Percentiles rank a stretch among this genome's conserved stretches.
These are phyloP conservation scores for Phaeosphaeria sp. DNA, from an alignment of 2,329 filamentous ascomycete genomes.

Conservation along the genomic window DNA sequence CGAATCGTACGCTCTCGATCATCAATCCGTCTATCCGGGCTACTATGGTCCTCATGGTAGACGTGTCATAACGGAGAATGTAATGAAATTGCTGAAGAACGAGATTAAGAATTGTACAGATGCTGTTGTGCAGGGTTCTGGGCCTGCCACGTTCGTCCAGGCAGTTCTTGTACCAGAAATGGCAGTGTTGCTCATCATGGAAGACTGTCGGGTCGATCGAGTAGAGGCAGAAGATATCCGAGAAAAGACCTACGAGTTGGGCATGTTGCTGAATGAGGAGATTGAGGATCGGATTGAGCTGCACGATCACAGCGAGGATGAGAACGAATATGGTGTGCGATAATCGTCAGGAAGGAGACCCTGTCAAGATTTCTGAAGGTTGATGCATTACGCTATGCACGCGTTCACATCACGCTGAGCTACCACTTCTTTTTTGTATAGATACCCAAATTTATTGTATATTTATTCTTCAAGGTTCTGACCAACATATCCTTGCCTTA, in stretches of 20 bases:
- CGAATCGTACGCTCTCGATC: conserved; percentile 24
- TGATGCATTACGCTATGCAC: background rate
- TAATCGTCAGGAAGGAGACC: background rate
- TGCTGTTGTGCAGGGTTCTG: conserved; percentile 35
- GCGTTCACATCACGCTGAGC: background rate
- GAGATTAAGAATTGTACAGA: conserved; percentile 37
- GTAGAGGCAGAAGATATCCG: conserved; percentile 63
- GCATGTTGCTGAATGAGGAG: conserved; percentile 72
- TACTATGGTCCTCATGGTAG: conserved; percentile 84
- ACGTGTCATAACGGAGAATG: conserved; percentile 67
- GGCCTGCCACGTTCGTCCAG: conserved; percentile 45
- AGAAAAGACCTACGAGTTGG: conserved; percentile 70
- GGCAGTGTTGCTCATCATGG: conserved; percentile 61
- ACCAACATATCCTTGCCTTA: too few species aligned
- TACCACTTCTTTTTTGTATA: background rate
- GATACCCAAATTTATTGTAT: background rate
- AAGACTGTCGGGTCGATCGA: conserved; percentile 58
- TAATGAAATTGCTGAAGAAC: conserved; percentile 33
- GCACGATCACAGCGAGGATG: conserved; percentile 19
- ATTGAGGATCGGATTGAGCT: conserved; percentile 57
- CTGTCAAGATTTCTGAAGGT: background rate
- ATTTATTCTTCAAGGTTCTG: background rate
- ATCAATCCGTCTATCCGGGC: conserved; percentile 53
- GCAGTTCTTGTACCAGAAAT: conserved; percentile 74
- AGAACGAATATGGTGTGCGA: conserved; percentile 3